phyloP scores from a whole-genome alignment of 176 grass and related monocot species.

The Rhipidocladum racemiflorum region DNA sequence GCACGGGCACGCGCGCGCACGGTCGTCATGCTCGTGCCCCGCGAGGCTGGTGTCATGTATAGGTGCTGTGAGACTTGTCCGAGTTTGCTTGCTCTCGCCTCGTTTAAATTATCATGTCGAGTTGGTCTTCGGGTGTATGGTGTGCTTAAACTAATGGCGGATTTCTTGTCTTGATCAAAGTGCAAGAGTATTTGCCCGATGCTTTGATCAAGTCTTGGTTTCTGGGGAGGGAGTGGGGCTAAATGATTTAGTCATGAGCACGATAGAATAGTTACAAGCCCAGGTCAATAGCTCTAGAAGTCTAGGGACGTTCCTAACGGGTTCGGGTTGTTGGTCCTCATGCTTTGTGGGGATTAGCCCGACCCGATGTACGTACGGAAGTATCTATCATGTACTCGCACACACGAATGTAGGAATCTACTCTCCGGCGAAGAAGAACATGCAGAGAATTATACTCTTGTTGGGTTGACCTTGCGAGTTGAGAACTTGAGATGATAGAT shows the following conservation, averaged over 20 bases:
- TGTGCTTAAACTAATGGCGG: neutral
- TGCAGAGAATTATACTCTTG: neutral
- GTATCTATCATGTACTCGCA: neutral
- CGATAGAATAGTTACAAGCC: neutral
- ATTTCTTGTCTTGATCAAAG: neutral
- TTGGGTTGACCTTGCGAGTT: neutral
- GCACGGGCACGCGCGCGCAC: neutral
- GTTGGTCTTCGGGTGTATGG: constrained; percentile 4
- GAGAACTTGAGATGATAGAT: neutral
- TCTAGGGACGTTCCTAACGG: neutral
- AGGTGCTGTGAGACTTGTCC: neutral
- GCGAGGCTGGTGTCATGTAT: constrained; percentile 9
- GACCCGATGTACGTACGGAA: neutral
- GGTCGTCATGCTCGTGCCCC: neutral
- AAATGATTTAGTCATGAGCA: constrained; percentile 14
- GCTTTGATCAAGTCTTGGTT: constrained; percentile 39
- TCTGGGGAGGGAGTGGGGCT: constrained; percentile 1
- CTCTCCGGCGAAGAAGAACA: neutral
- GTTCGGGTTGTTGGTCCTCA: neutral
- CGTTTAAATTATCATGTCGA: constrained; percentile 28
- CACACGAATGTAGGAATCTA: neutral
- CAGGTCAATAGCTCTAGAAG: neutral
- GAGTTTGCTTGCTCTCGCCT: neutral
- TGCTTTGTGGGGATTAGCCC: neutral
- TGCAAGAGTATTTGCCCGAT: neutral